Evolutionary conservation across 2,329 filamentous ascomycete species (phyloP).

Genomic region (Neofusicoccum cordaticola): DNA sequence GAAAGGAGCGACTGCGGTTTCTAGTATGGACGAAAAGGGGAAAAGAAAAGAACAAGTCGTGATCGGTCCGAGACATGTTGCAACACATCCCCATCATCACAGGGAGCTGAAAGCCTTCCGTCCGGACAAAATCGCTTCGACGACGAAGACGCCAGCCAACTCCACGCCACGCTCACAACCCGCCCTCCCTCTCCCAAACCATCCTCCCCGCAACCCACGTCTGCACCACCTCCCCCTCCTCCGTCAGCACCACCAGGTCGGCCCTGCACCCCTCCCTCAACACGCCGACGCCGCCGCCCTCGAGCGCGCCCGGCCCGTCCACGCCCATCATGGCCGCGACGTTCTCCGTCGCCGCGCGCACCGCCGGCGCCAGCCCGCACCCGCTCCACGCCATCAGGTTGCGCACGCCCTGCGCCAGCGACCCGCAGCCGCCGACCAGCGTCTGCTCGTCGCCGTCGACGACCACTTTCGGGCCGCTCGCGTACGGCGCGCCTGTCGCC

Average conservation of each 20-base stretch:
- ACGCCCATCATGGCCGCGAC: constrained; percentile 50
- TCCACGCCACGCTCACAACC: neutral
- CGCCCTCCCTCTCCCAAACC: constrained; percentile 42
- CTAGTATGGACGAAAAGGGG: no score
- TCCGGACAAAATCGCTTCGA: no score
- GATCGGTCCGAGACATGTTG: no score
- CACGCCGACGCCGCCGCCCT: constrained; percentile 40
- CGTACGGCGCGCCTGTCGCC: neutral
- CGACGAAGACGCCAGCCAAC: no score
- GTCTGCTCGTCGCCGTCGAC: constrained; percentile 39
- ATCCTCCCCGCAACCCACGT: constrained; percentile 52
- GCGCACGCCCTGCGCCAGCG: constrained; percentile 50
- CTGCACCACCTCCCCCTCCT: constrained; percentile 47
- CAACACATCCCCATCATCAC: no score
- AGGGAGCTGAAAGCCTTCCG: no score
- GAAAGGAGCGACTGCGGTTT: no score
- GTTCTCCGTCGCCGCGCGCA: constrained; percentile 51
- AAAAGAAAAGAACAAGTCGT: no score
- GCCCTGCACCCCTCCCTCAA: constrained; percentile 46
- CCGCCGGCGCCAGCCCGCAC: constrained; percentile 48
- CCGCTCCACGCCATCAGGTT: constrained; percentile 49
- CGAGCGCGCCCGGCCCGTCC: constrained; percentile 44
- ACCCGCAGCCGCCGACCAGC: constrained; percentile 53
- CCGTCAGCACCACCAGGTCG: constrained; percentile 49
- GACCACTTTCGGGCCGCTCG: constrained; percentile 43